phyloP scores from a whole-genome alignment of 2,329 filamentous ascomycete species.

The Beauveria asiatica region DNA sequence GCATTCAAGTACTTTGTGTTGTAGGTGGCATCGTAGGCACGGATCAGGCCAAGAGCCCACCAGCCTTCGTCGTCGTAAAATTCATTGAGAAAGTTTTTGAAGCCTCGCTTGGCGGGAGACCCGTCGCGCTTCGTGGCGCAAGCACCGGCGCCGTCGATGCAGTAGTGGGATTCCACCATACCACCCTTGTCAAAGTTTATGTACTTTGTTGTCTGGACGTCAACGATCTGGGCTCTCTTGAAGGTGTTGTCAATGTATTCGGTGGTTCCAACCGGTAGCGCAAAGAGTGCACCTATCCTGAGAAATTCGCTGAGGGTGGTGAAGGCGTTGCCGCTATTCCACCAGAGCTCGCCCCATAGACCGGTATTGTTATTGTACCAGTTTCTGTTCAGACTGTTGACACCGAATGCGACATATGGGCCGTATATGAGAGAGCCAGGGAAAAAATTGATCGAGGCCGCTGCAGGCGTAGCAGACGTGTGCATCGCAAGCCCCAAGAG shows the following conservation, averaged over 20 bases:
- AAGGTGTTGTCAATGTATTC: slow-evolving; percentile 38
- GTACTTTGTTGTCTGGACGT: slow-evolving; percentile 29
- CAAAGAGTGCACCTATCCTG: slow-evolving; percentile 22
- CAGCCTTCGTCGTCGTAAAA: slow-evolving; percentile 56
- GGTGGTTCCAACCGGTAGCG: slow-evolving; percentile 30
- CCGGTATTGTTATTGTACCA: slow-evolving; percentile 56
- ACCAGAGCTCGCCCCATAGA: slow-evolving; percentile 60
- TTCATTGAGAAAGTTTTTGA: slow-evolving; percentile 39
- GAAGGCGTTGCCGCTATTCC: slow-evolving; percentile 62
- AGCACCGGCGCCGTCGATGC: slow-evolving; percentile 17
- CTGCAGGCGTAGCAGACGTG: background rate
- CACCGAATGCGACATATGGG: slow-evolving; percentile 23
- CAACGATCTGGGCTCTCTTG: slow-evolving; percentile 33
- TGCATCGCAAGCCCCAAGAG: background rate
- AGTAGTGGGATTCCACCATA: slow-evolving; percentile 30
- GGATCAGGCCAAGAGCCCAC: slow-evolving; percentile 54
- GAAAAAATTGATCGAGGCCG: slow-evolving; percentile 6
- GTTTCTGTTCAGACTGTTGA: slow-evolving; percentile 38
- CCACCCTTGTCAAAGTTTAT: slow-evolving; percentile 24
- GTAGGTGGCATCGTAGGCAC: slow-evolving; percentile 45
- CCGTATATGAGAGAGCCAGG: slow-evolving; percentile 22
- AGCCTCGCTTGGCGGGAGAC: slow-evolving; percentile 26
- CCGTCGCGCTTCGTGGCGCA: slow-evolving; percentile 14
- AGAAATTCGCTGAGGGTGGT: slow-evolving; percentile 52
- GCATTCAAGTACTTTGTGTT: slow-evolving; percentile 44